Evolutionary conservation across 257 asterid genomes (phyloP), one percentile per base, ranked within the genome.

Genomic region (Striga asiatica): DNA sequence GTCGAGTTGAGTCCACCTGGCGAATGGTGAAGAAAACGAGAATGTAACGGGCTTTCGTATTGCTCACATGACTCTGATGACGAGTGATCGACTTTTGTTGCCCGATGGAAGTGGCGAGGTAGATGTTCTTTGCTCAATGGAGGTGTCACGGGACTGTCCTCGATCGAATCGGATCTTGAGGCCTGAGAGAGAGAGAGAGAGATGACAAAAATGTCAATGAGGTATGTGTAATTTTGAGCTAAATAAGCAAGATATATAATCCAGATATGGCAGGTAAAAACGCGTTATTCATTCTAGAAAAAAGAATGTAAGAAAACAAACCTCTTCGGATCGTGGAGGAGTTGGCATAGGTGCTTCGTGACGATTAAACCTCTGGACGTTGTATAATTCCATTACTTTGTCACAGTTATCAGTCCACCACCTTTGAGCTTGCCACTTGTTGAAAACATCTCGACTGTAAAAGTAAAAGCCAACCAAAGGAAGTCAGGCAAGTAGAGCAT

Each of bases 361-460:
- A 51, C 60, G 82, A 49, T 79, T 76, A 64, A 81, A 73, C 62
- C 76, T 71, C 73, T 76, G 86, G 69, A 89, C 96, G 35, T 89
- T 89, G 83, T 89, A 89, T 54, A 89, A 58, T 61, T 89, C 97
- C 85, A 83, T 77, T 18, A 89, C 93, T 65, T 75, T 89, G 64
- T 89, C 96, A 37, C 71, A 69, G 73, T 89, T 89, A 73, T 83
- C 96, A 0, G 79, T 78, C 97, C 97, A 89, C 97, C 97, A 89
- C 43, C 66, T 59, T 67, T 89, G 97, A 62, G 96, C 97, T 73
- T 81, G 88, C 88, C 93, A 79, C 74, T 85, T 89, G 74, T 78
- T 81, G 69, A 85, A 89, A 66, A 86, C 66, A 43, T 89, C 98
- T 60, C 96, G 98, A 61, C 98, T 89, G 77, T 59, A 62, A 55